A percentile compares a stretch with the other conserved stretches of the same genome.
phyloP scores from a whole-genome alignment of 1,139 yeast genomes.

The Yamadazyma aaseri region DNA sequence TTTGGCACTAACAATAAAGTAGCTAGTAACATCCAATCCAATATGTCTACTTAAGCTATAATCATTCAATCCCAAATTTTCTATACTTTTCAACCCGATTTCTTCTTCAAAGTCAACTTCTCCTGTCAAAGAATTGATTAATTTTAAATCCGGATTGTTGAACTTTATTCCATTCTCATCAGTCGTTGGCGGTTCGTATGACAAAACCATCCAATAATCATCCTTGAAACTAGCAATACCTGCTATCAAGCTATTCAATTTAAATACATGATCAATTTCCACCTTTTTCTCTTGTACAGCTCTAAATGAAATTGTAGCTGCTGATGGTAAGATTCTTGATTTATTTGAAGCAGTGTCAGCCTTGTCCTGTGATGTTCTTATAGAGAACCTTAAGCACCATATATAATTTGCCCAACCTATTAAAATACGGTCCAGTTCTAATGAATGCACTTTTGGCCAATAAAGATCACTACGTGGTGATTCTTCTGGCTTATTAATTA shows the following conservation, averaged over 20 bases:
- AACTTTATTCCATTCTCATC: conserved; percentile 27
- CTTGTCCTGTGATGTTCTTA: conserved; percentile 19
- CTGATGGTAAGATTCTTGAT: conserved; percentile 53
- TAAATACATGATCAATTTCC: conserved; percentile 53
- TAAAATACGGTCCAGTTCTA: conserved; percentile 66
- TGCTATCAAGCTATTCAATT: conserved; percentile 63
- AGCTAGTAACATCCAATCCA: conserved; percentile 35
- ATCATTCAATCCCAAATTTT: conserved; percentile 75
- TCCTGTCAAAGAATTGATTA: conserved; percentile 64
- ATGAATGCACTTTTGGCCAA: conserved; percentile 74
- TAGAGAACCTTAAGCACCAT: conserved; percentile 65
- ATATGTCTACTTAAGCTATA: conserved; percentile 60
- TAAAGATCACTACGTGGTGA: conserved; percentile 77
- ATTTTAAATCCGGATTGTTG: conserved; percentile 65
- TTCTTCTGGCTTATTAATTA: conserved; percentile 56
- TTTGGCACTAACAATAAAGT: conserved; percentile 73
- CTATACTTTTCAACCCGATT: conserved; percentile 59
- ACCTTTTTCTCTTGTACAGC: conserved; percentile 56
- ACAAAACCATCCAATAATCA: conserved; percentile 60
- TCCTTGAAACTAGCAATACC: conserved; percentile 77
- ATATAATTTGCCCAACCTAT: conserved; percentile 84
- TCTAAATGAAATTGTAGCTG: conserved; percentile 63
- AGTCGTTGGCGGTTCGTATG: conserved; percentile 49
- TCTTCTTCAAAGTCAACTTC: conserved; percentile 85
- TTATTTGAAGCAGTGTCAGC: conserved; percentile 21